Percentiles rank a stretch among this genome's conserved stretches.
phyloP scores from a whole-genome alignment of 129 eudicot genomes.

The Flaveria ramosissima region DNA sequence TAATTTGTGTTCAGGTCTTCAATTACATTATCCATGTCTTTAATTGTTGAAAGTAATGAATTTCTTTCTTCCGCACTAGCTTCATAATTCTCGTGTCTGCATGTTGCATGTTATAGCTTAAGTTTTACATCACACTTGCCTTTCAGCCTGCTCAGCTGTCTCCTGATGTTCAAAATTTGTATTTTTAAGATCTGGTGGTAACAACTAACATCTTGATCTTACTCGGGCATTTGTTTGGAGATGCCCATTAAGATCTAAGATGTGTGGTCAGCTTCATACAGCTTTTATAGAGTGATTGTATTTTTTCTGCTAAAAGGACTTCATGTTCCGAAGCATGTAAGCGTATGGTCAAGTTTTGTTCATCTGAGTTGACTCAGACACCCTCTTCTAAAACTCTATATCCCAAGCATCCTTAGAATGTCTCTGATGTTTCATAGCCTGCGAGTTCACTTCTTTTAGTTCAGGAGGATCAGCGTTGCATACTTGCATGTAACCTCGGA shows the following conservation, averaged over 20 bases:
- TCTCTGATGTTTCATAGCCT: slow-evolving; percentile 70
- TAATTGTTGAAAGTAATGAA: too few relatives aligned
- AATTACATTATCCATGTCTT: too few relatives aligned
- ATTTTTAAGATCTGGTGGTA: slow-evolving; percentile 47
- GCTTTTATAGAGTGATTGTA: slow-evolving; percentile 46
- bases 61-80: too few relatives aligned
- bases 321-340: slow-evolving; percentile 44
- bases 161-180: background rate
- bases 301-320: slow-evolving; percentile 48
- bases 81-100: too few relatives aligned
- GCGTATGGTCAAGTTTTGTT: slow-evolving; percentile 55
- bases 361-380: slow-evolving; percentile 51
- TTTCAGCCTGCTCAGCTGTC: too few relatives aligned
- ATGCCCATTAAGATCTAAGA: too few relatives aligned
- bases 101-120: too few relatives aligned
- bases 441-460: slow-evolving; percentile 49
- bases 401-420: slow-evolving; percentile 80
- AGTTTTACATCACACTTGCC: too few relatives aligned
- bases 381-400: slow-evolving; percentile 61
- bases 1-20: slow-evolving; percentile 26
- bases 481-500: background rate
- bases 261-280: slow-evolving; percentile 61
- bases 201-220: slow-evolving; percentile 15
- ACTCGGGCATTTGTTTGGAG: too few relatives aligned
- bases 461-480: slow-evolving; percentile 28